Conservation (phyloP, 2,329 filamentous ascomycete species). For the Colletotrichum lentis region DNA sequence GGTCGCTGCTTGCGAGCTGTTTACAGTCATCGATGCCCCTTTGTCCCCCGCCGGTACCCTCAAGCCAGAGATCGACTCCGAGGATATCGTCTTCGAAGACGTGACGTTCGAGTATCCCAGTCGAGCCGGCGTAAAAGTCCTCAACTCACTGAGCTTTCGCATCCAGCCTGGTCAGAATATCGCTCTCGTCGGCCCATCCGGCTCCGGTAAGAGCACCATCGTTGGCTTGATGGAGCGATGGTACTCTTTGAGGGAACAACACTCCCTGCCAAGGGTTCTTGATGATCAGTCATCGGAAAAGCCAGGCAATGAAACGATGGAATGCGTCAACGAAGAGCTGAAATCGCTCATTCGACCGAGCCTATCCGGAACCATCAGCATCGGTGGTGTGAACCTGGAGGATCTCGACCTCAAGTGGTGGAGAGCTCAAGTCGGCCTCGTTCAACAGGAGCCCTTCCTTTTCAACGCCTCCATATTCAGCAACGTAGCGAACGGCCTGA, state of each 20-base stretch:
- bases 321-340: conserved; percentile 13
- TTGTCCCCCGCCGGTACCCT: conserved; percentile 39
- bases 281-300: conserved; percentile 7
- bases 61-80: conserved; percentile 40
- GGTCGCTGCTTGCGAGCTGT: conserved; percentile 45
- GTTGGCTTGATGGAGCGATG: conserved; percentile 53
- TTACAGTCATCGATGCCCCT: conserved; percentile 44
- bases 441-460: conserved; percentile 65
- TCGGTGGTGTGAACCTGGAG: conserved; percentile 38
- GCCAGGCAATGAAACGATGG: conserved; percentile 7
- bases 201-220: conserved; percentile 56
- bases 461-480: conserved; percentile 62
- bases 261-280: conserved; percentile 23
- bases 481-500: conserved; percentile 58
- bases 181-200: conserved; percentile 55
- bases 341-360: conserved; percentile 2
- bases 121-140: conserved; percentile 46
- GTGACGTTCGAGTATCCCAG: conserved; percentile 43
- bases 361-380: conserved; percentile 32
- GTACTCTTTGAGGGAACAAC: conserved; percentile 45
- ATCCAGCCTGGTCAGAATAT: conserved; percentile 42
- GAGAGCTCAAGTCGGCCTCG: conserved; percentile 57
- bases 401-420: conserved; percentile 50
- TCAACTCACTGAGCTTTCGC: conserved; percentile 45
- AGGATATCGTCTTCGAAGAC: conserved; percentile 38